A percentile compares a stretch with the other conserved stretches of the same genome.
Conservation (phyloP, 129 eudicot species). For the Silybum marianum region DNA sequence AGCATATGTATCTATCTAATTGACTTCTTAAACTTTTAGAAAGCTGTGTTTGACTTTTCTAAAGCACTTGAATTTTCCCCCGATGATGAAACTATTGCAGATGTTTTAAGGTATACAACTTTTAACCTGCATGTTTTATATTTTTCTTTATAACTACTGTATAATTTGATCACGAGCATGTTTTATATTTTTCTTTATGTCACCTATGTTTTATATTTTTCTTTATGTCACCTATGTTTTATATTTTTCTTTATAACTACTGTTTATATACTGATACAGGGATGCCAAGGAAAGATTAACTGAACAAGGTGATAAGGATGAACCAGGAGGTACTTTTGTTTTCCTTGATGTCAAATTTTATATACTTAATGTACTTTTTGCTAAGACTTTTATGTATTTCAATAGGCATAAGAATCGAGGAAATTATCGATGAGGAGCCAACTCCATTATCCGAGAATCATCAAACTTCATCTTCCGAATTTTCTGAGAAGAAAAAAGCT, state of each 20-base stretch:
- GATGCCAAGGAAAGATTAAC: constrained; percentile 54
- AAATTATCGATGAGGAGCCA: constrained; percentile 72
- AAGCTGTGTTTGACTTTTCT: constrained; percentile 72
- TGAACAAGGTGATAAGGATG: constrained; percentile 53
- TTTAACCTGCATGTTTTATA: background rate
- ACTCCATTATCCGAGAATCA: constrained; percentile 41
- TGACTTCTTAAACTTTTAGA: constrained; percentile 37
- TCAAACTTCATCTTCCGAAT: constrained; percentile 34
- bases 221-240: background rate
- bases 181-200: background rate
- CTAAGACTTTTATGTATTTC: constrained; percentile 7
- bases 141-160: background rate
- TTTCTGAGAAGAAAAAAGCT: constrained; percentile 40
- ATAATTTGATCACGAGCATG: background rate
- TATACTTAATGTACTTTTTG: background rate
- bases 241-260: background rate
- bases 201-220: background rate
- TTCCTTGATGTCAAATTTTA: constrained; percentile 6
- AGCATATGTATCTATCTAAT: constrained; percentile 21
- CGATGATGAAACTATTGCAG: constrained; percentile 90
- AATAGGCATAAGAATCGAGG: constrained; percentile 85
- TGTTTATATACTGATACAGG: constrained; percentile 41
- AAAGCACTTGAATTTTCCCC: constrained; percentile 92
- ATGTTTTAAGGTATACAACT: constrained; percentile 73
- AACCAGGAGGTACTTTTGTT: constrained; percentile 52